phyloP scores from a whole-genome alignment of 805 yeast genomes.

The Saturnispora hagleri region DNA sequence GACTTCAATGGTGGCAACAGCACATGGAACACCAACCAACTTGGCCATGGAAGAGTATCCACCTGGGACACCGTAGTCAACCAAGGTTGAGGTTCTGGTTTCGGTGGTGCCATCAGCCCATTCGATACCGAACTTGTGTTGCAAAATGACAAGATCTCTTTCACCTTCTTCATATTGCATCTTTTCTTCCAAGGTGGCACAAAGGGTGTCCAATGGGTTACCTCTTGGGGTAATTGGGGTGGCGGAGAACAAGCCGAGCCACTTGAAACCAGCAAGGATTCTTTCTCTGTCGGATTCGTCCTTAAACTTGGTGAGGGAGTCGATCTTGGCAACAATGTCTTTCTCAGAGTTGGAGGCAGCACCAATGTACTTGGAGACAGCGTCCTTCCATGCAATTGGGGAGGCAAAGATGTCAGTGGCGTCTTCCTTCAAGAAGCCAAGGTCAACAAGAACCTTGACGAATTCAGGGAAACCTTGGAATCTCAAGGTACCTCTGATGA shows the following conservation, averaged over 20 bases:
- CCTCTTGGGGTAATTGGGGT: constrained; percentile 76
- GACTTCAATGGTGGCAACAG: constrained; percentile 84
- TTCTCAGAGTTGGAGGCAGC: constrained; percentile 59
- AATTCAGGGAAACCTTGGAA: constrained; percentile 99
- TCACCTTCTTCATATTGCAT: constrained; percentile 96
- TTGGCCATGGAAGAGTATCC: constrained; percentile 98
- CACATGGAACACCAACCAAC: constrained; percentile 96
- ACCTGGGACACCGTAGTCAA: constrained; percentile 86
- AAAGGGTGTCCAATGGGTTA: constrained; percentile 89
- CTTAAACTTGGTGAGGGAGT: constrained; percentile 71
- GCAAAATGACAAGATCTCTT: constrained; percentile 90
- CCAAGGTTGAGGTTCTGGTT: constrained; percentile 90
- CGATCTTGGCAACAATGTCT: constrained; percentile 70
- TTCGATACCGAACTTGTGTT: constrained; percentile 96
- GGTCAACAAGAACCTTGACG: constrained; percentile 87
- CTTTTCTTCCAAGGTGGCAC: constrained; percentile 90
- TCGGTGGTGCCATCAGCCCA: constrained; percentile 91
- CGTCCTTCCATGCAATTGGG: constrained; percentile 78
- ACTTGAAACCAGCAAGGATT: constrained; percentile 78
- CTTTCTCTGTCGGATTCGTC: constrained; percentile 74
- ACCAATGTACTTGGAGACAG: constrained; percentile 65
- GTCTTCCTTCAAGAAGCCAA: constrained; percentile 83
- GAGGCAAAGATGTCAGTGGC: constrained; percentile 48
- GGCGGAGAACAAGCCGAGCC: constrained; percentile 90
- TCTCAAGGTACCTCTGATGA: constrained; percentile 93